These are phyloP conservation scores for Chlamydomonas sphaeroides DNA, from an alignment of 139 green algal genomes.

Conservation along the genomic window DNA sequence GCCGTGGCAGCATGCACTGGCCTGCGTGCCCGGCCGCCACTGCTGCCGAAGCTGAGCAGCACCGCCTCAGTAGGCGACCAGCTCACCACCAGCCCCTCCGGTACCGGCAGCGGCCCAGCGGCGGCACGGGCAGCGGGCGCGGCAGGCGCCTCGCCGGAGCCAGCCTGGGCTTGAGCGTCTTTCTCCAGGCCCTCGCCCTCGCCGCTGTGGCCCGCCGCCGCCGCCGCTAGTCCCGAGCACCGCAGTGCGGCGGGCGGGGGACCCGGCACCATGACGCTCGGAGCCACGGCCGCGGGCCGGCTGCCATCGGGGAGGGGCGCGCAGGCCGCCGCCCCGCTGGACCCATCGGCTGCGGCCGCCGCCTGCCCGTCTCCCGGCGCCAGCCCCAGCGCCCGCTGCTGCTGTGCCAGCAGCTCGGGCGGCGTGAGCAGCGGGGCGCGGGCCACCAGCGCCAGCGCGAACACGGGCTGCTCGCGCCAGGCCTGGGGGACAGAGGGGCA, in stretches of 20 bases:
- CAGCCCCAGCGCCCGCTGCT: neutral
- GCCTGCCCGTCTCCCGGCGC: neutral
- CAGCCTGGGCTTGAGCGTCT: neutral
- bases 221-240: too few relatives aligned
- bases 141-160: too few relatives aligned
- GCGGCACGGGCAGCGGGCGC: too few relatives aligned
- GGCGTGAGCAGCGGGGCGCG: neutral
- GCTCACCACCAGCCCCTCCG: slow-evolving; percentile 18
- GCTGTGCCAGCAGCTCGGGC: neutral
- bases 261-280: neutral
- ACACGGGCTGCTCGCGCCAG: slow-evolving; percentile 11
- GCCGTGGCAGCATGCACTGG: too few relatives aligned
- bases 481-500: too few relatives aligned
- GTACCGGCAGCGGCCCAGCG: too few relatives aligned
- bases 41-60: slow-evolving; percentile 5
- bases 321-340: neutral
- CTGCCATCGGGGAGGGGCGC: neutral
- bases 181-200: neutral
- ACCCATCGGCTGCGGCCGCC: too few relatives aligned
- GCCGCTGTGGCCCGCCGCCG: too few relatives aligned
- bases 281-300: neutral
- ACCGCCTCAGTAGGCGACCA: slow-evolving; percentile 9
- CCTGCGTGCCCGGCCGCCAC: neutral
- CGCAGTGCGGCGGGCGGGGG: neutral
- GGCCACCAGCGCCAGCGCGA: neutral